Evolutionary conservation across 495 filamentous ascomycete species (phyloP).

Genomic region (Talaromyces adpressus): DNA sequence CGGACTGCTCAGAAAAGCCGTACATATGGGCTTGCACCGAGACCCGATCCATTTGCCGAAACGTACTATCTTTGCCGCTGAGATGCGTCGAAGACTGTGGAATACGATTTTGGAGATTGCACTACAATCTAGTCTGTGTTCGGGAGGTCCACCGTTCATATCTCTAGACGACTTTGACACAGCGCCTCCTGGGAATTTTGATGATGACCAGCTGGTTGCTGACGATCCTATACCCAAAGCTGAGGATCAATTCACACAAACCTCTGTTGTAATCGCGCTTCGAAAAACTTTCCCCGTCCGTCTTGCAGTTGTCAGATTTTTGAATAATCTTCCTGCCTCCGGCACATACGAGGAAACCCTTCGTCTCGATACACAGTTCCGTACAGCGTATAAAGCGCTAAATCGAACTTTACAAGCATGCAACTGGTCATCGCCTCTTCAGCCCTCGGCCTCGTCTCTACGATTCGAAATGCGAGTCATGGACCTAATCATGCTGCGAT

Average conservation of each 20-base stretch:
- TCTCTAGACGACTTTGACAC: constrained; percentile 44
- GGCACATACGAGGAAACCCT: constrained; percentile 30
- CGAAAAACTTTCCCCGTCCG: constrained; percentile 38
- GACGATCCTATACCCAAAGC: constrained; percentile 22
- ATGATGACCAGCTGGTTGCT: constrained; percentile 30
- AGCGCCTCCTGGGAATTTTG: constrained; percentile 38
- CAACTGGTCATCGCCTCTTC: constrained; percentile 10
- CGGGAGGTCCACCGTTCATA: constrained; percentile 36
- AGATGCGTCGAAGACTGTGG: constrained; percentile 35
- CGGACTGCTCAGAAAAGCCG: constrained; percentile 44
- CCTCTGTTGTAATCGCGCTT: constrained; percentile 37
- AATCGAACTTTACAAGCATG: constrained; percentile 30
- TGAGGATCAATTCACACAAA: constrained; percentile 33
- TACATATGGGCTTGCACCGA: constrained; percentile 55
- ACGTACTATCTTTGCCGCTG: constrained; percentile 25
- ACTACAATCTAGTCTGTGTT: constrained; percentile 28
- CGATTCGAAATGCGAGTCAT: constrained; percentile 29
- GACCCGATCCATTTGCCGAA: constrained; percentile 34
- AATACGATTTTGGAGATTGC: constrained; percentile 38
- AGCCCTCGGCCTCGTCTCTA: constrained; percentile 15
- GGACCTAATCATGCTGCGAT: constrained; percentile 38
- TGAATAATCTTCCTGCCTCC: constrained; percentile 35
- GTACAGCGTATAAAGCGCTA: constrained; percentile 21
- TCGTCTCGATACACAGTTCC: constrained; percentile 30
- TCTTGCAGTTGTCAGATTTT: constrained; percentile 34